Percentiles rank a stretch among this genome's conserved stretches.
phyloP scores from a whole-genome alignment of 2,329 filamentous ascomycete species.

The Neonectria sp. region DNA sequence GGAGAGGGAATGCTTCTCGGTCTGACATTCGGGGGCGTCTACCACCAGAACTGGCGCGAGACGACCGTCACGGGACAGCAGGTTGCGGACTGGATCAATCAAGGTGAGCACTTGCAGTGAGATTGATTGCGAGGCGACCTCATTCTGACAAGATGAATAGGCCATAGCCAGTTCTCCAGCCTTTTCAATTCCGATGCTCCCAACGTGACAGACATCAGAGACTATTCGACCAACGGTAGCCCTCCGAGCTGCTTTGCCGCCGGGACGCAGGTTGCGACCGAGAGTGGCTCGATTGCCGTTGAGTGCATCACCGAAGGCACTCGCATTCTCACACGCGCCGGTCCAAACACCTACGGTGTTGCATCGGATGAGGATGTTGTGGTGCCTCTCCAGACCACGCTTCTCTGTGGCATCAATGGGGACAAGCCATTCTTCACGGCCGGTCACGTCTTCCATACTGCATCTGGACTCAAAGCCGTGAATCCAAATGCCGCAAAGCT shows the following conservation, averaged over 20 bases:
- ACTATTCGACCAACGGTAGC: neutral
- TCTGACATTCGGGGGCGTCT: neutral
- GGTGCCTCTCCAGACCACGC: neutral
- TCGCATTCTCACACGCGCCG: neutral
- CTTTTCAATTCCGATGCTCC: neutral
- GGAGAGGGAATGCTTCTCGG: neutral
- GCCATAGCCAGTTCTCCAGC: neutral
- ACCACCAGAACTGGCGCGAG: conserved; percentile 2
- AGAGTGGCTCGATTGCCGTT: neutral
- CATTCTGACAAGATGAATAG: neutral
- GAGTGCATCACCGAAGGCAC: neutral
- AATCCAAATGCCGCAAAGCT: neutral
- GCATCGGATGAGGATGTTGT: neutral
- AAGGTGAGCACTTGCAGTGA: neutral
- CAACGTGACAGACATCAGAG: neutral
- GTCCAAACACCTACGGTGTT: neutral
- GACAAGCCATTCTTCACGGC: conserved; percentile 20
- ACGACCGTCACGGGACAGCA: neutral
- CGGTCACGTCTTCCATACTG: conserved; percentile 13
- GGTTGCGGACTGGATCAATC: conserved; percentile 1
- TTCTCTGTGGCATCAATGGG: neutral
- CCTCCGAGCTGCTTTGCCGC: neutral
- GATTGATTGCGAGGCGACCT: neutral
- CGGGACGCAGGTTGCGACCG: neutral
- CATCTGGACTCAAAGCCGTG: conserved; percentile 9